Percentiles rank a stretch among this genome's conserved stretches.
Evolutionary conservation across 257 asterid species (phyloP).

Genomic region (Nicotiana tomentosiformis): DNA sequence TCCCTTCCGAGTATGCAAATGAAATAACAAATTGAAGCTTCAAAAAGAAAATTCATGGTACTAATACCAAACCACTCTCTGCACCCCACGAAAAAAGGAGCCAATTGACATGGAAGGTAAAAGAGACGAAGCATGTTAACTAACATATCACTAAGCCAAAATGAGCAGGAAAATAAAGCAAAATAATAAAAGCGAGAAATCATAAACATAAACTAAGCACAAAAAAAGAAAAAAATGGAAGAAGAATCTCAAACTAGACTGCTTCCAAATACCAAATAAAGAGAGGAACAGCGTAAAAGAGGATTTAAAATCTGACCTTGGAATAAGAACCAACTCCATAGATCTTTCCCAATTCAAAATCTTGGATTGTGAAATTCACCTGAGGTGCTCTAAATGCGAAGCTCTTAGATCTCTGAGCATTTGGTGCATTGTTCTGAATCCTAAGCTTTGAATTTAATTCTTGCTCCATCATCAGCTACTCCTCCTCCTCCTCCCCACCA

Average conservation of each 20-base stretch:
- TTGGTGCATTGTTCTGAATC: conserved; percentile 48
- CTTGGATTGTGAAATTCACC: conserved; percentile 85
- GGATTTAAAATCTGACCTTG: conserved; percentile 46
- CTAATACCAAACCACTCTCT: not conserved
- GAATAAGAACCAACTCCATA: conserved; percentile 99
- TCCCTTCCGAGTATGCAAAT: too few species aligned
- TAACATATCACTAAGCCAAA: not conserved
- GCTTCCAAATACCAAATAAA: not conserved
- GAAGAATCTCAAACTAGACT: not conserved
- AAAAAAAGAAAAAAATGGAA: not conserved
- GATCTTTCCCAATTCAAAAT: conserved; percentile 91
- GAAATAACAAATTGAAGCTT: too few species aligned
- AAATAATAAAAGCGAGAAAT: not conserved
- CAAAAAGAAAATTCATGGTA: not conserved
- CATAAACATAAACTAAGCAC: not conserved
- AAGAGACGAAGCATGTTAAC: not conserved
- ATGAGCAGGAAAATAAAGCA: not conserved
- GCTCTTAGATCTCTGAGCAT: conserved; percentile 67
- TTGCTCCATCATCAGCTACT: conserved; percentile 52
- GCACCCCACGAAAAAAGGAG: not conserved
- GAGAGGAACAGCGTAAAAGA: not conserved
- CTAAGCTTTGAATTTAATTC: conserved; percentile 75
- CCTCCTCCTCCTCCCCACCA: conserved; percentile 29
- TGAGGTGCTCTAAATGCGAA: conserved; percentile 93
- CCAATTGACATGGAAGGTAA: not conserved